phyloP scores from a whole-genome alignment of 2,329 filamentous ascomycete species.

The Phialemonium atrogriseum region DNA sequence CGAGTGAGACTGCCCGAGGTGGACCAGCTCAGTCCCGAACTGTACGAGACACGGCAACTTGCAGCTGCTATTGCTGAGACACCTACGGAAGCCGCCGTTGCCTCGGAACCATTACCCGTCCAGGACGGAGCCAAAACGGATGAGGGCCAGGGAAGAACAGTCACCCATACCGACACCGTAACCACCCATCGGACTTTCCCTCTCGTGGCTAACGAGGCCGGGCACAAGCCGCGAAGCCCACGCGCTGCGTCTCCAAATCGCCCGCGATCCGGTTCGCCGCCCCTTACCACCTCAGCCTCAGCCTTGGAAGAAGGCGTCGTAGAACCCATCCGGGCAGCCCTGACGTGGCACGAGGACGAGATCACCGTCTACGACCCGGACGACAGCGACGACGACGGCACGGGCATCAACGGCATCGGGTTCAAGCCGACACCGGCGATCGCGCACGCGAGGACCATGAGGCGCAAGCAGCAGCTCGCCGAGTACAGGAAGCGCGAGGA shows the following conservation, averaged over 20 bases:
- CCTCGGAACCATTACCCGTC: too few species aligned
- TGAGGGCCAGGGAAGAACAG: too few species aligned
- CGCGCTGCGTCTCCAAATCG: not conserved
- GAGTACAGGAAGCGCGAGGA: conserved; percentile 56
- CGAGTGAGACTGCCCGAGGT: not conserved
- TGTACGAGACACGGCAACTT: not conserved
- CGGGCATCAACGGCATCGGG: conserved; percentile 59
- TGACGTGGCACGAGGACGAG: conserved; percentile 62
- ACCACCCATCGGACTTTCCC: not conserved
- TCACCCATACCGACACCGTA: not conserved
- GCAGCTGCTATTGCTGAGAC: too few species aligned
- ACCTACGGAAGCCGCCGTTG: too few species aligned
- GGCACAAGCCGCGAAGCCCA: conserved; percentile 2
- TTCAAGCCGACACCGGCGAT: conserved; percentile 57
- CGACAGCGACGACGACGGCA: conserved; percentile 59
- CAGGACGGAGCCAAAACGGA: conserved; percentile 8
- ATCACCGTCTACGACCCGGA: conserved; percentile 59
- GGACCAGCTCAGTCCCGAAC: too few species aligned
- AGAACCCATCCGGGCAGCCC: conserved; percentile 47
- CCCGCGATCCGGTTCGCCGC: conserved; percentile 27
- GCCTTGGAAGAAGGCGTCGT: conserved; percentile 28
- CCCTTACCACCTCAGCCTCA: conserved; percentile 16
- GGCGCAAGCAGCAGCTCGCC: conserved; percentile 51
- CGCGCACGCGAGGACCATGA: conserved; percentile 47
- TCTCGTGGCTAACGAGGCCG: conserved; percentile 1